Evolutionary conservation across 805 yeast species (phyloP).

Genomic region (Yarrowia divulgata): DNA sequence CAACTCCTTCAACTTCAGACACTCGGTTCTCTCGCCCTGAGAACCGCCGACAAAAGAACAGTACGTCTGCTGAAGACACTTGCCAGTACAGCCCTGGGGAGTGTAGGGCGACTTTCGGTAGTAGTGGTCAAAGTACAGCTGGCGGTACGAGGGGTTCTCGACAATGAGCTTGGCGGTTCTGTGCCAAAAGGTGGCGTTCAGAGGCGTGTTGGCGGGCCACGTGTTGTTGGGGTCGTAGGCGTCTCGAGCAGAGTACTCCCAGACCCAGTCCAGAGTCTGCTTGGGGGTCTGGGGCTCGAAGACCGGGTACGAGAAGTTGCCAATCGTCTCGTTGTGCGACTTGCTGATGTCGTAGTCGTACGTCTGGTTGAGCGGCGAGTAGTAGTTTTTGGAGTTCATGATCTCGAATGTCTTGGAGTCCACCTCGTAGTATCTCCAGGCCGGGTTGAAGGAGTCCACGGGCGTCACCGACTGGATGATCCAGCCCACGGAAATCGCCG

Average conservation of each 20-base stretch:
- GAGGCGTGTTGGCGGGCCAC: constrained; percentile 66
- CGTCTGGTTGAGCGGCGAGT: constrained; percentile 62
- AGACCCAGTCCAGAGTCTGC: constrained; percentile 62
- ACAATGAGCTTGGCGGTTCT: constrained; percentile 23
- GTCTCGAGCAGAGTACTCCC: constrained; percentile 57
- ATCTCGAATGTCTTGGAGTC: constrained; percentile 66
- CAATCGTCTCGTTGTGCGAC: constrained; percentile 5
- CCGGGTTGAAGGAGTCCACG: constrained; percentile 64
- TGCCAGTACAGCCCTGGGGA: constrained; percentile 17
- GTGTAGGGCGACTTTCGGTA: constrained; percentile 34
- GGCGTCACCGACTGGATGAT: constrained; percentile 73
- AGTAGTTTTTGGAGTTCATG: constrained; percentile 66
- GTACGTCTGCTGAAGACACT: constrained; percentile 1
- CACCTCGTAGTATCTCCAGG: constrained; percentile 75
- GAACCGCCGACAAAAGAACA: constrained; percentile 19
- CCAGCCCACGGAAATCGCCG: constrained; percentile 65
- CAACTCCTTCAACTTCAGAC: constrained; percentile 2
- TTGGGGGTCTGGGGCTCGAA: constrained; percentile 42
- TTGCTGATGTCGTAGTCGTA: constrained; percentile 47
- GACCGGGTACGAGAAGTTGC: constrained; percentile 10
- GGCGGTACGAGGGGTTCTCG: background rate
- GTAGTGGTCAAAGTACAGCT: constrained; percentile 23
- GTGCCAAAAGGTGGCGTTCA: constrained; percentile 75
- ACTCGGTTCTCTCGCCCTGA: constrained; percentile 22
- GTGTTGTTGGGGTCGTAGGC: constrained; percentile 58